Conservation (phyloP, 148 eudicot genomes). For the Cornus florida region DNA sequence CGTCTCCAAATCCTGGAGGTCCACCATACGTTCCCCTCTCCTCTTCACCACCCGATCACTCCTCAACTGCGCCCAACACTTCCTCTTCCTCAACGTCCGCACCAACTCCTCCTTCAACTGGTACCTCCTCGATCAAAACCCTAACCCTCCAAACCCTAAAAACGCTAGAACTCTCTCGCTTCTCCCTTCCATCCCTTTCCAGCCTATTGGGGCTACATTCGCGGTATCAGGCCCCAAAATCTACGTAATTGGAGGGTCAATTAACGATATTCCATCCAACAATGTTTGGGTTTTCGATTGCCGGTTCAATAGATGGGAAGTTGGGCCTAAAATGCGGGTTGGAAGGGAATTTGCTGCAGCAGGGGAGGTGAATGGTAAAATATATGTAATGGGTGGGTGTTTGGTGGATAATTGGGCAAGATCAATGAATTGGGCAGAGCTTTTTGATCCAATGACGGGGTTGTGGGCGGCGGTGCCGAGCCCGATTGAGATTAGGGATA, state of each 20-base stretch:
- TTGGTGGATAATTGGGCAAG: conserved; percentile 69
- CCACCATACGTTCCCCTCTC: conserved; percentile 48
- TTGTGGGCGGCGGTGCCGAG: conserved; percentile 59
- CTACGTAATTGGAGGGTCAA: conserved; percentile 80
- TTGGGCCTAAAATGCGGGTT: conserved; percentile 74
- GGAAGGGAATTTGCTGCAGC: conserved; percentile 85
- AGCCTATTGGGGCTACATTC: conserved; percentile 57
- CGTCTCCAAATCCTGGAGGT: conserved; percentile 64
- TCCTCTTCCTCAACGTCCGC: conserved; percentile 70
- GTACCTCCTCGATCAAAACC: conserved; percentile 46
- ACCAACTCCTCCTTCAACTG: conserved; percentile 54
- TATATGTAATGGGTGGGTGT: conserved; percentile 91
- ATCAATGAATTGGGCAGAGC: conserved; percentile 80
- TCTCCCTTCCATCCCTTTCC: conserved; percentile 45
- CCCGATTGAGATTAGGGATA: conserved; percentile 61
- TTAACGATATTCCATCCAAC: conserved; percentile 43
- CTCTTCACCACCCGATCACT: conserved; percentile 59
- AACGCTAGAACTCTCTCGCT: conserved; percentile 21
- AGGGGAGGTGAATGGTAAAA: conserved; percentile 62
- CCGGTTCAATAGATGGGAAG: conserved; percentile 57
- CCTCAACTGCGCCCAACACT: conserved; percentile 45
- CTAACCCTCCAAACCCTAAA: too few species aligned
- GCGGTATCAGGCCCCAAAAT: conserved; percentile 45
- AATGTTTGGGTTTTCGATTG: conserved; percentile 68
- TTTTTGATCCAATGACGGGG: conserved; percentile 57